Percentiles rank a stretch among this genome's conserved stretches.
Evolutionary conservation across 306 rosid species (phyloP).

Genomic region (Dalbergia cochinchinensis): DNA sequence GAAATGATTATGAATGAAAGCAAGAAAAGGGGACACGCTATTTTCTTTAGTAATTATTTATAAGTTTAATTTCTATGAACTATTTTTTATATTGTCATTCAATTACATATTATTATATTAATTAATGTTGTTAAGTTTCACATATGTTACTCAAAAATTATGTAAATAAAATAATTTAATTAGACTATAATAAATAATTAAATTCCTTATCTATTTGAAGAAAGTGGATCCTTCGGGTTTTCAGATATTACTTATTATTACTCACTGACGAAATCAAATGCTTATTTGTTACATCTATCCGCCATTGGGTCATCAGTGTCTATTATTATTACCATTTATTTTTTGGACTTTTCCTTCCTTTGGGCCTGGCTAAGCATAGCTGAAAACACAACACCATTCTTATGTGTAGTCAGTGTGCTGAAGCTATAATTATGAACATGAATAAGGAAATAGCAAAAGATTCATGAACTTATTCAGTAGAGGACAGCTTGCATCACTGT

Average conservation of each 20-base stretch:
- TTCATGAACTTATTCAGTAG: constrained; percentile 8
- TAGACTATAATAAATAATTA: too few species aligned
- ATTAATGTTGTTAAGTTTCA: too few species aligned
- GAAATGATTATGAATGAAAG: constrained; percentile 10
- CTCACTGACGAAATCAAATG: constrained; percentile 33
- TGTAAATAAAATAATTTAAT: too few species aligned
- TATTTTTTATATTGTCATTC: too few species aligned
- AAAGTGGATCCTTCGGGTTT: constrained; percentile 19
- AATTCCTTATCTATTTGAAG: neutral
- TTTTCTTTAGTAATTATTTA: neutral
- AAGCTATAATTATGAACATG: neutral
- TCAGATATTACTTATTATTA: constrained; percentile 8
- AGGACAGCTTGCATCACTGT: constrained; percentile 35
- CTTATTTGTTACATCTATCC: neutral
- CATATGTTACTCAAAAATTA: too few species aligned
- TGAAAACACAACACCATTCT: constrained; percentile 1
- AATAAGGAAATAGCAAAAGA: constrained; percentile 38
- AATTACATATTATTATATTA: too few species aligned
- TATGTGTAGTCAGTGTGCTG: neutral
- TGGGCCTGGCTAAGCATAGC: neutral
- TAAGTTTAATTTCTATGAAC: too few species aligned
- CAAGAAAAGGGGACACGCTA: neutral
- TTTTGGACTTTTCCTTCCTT: neutral
- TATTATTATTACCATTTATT: neutral
- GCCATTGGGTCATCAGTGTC: neutral